Base-by-base conservation (phyloP, 139 green algal genomes). In the Nannochloris sp. region DNA sequence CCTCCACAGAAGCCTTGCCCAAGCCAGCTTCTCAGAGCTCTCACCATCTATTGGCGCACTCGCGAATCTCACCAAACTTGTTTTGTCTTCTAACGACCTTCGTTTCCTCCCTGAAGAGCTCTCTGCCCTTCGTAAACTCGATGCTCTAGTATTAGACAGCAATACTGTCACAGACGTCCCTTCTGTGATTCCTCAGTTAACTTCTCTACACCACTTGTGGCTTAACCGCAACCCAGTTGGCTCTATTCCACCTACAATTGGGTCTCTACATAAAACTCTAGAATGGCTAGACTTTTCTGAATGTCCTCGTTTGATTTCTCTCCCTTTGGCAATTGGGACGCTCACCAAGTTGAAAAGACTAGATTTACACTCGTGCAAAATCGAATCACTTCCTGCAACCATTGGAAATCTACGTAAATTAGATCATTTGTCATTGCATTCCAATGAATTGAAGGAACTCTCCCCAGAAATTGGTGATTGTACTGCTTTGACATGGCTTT, bases 251-350 rank as follows among this genome's bases (percentile, higher is more conserved):
- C 9, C 53, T 39, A 29, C 39, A 14, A 29, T 65, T 0, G 3
- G 9, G 14, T 4, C 10, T 14, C 15, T 71, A 32, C 14, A n/a
- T n/a, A 8, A 37, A 7, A 39, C 8, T 13, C 33, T 71, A 9
- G 38, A 76, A 47, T 72, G 65, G 69, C 51, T 76, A 53, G 71
- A 78, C 34, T 8, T 78, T 23, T 69, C 45, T 33, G 66, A 75
- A 56, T 68, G 65, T 51, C 13, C 25, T 25, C 57, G 57, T 37
- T 54, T 78, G 25, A 27, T 7, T 9, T 9, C 5, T 2, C 2
- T 78, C 1, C 68, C 65, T 2, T 23, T 30, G 10, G 45, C 48
- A 4, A 59, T 78, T 4, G 57, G 57, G 4, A 27, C 38, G 7
- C 57, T 78, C 34, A 76, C 66, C 19, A 10, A 14, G 23, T 42